Base-by-base conservation (phyloP, 1,284 basidiomycete genomes). In the Volvariella surrecta region DNA sequence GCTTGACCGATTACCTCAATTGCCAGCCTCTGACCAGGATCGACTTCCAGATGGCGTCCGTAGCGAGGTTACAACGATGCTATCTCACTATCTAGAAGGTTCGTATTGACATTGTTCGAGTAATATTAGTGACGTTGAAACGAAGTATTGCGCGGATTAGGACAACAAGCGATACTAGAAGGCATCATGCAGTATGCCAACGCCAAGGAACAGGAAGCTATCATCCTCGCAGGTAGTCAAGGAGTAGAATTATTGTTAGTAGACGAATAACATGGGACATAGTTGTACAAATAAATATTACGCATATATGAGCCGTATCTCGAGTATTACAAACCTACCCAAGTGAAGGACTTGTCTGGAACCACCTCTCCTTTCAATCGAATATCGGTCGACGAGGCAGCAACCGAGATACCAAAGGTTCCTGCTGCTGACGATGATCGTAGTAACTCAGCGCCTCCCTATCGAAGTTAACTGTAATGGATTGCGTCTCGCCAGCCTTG, bases 21-120 rank as follows among this genome's bases (percentile, higher is more conserved):
- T 43, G 4, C 48, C 52, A 4, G 40, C 42, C 2, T 48, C 52
- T 20, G 22, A 45, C 13, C 49, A 55, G 2, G 47, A 39, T 18
- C 7, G 6, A 15, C 34, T n/a, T 19, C 24, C 24, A 6, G 46
- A 45, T 3, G 52, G 51, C 7, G 52, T 76, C 42, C 68, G 82
- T 28, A 63, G 67, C 8, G 70, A 77, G 20, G 74, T 82, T 3
- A 61, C 56, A 16, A 37, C 47, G 40, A 83, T 84, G 79, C 58
- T 79, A 28, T 58, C 62, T 17, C 63, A 78, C 49, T 84, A 83
- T 50, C 54, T 82, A 2, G 63, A 74, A 62, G 80, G 79, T 76
- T 43, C 9, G 59, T 38, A 10, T 28, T 20, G 28, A 32, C 20
- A 37, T 18, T 6, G 9, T n/a, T 4, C 37, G 22, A 15, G 19